Conservation (phyloP, 148 eudicot genomes). For the Chenopodium formosanum region DNA sequence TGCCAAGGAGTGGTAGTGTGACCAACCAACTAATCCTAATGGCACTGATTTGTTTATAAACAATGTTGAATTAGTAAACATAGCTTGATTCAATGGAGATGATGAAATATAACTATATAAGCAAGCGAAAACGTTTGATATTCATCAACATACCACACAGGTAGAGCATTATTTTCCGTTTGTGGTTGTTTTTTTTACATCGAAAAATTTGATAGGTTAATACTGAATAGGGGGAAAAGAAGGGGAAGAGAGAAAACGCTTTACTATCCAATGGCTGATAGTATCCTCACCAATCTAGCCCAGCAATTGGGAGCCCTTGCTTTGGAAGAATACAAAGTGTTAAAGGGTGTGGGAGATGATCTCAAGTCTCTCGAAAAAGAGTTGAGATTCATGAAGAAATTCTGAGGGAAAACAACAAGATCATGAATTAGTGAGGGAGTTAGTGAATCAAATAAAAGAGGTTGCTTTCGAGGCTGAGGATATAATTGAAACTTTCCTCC, state of each 20-base stretch:
- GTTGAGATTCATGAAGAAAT: conserved; percentile 24
- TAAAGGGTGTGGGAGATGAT: conserved; percentile 8
- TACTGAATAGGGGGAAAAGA: too few species aligned
- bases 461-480: conserved; percentile 32
- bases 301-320: conserved; percentile 5
- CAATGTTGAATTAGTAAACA: too few species aligned
- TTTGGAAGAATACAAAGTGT: background rate
- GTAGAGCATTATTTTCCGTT: too few species aligned
- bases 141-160: too few species aligned
- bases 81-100: too few species aligned
- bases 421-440: conserved; percentile 12
- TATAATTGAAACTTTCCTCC: conserved; percentile 21
- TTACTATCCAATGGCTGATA: background rate
- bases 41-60: too few species aligned
- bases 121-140: too few species aligned
- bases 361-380: conserved; percentile 10
- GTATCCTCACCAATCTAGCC: conserved; percentile 13
- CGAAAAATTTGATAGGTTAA: too few species aligned
- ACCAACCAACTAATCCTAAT: too few species aligned
- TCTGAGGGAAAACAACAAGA: conserved; percentile 22
- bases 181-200: too few species aligned
- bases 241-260: background rate
- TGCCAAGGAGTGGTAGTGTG: too few species aligned
- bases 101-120: too few species aligned
- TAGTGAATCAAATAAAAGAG: conserved; percentile 26